Evolutionary conservation across 2,329 filamentous ascomycete genomes (phyloP), one percentile per base, ranked within the genome.

Genomic region (Fusarium buharicum): DNA sequence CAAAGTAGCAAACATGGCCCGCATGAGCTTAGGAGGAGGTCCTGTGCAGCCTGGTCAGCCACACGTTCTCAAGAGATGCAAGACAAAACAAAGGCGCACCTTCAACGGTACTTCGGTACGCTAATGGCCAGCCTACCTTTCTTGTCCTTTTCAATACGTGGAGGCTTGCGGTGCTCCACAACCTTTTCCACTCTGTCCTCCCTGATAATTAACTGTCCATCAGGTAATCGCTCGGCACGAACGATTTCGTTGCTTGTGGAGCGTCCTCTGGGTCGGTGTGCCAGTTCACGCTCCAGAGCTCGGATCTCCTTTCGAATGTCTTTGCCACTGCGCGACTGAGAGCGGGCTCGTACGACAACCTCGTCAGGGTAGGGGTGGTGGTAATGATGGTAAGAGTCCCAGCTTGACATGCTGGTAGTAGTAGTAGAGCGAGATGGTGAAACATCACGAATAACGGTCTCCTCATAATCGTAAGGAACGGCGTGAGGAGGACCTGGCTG

Each of bases 61-160:
- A 55, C 59, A 62, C 53, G 55, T 50, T 64, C 64, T 52, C 40
- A 59, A 52, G 49, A 46, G 30, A 48, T 37, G 58, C 50, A 51
- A 48, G 49, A 66, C 44, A 59, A 66, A 64, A 69, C 39, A 61
- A 70, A 70, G 69, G 75, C 82, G 75, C 78, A 83, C 81, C 80
- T 82, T 82, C 78, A 84, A 78, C 81, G 85, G 77, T 87, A 84
- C 80, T 88, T 87, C 73, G 90, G 90, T 77, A 91, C 85, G 81
- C 90, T 91, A 80, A 93, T 88, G 82, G 88, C 86, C 87, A 95
- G 88, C 90, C 89, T 95, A 96, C 93, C 93, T 93, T 91, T 95
- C 83, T 90, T 90, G 80, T 97, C 92, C 82, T 90, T 92, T 79
- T 92, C 90, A 70, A 97, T 87, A 69, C 90, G 83, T 62, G 90